Evolutionary conservation across 352 stramenopile species (phyloP).

Genomic region (Peronospora destructor): DNA sequence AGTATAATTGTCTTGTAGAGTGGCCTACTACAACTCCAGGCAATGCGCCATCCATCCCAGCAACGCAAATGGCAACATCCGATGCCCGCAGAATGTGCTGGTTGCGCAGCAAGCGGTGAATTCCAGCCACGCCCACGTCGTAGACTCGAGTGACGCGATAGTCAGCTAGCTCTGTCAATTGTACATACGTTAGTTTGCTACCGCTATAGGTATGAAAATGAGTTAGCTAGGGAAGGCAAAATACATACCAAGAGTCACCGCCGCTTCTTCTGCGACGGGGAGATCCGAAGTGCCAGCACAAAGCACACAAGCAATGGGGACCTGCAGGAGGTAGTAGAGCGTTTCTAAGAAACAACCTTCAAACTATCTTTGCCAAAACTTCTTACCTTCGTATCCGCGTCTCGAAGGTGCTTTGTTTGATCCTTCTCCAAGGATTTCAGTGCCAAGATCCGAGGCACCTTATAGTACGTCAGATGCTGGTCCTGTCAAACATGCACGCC

Average conservation of each 20-base stretch:
- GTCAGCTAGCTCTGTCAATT: slow-evolving; percentile 74
- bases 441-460: slow-evolving; percentile 61
- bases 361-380: neutral
- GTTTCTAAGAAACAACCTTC: neutral
- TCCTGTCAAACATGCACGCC: slow-evolving; percentile 18
- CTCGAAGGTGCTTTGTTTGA: neutral
- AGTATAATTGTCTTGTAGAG: neutral
- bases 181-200: slow-evolving; percentile 1
- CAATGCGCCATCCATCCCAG: slow-evolving; percentile 96
- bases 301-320: slow-evolving; percentile 68
- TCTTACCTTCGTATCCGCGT: slow-evolving; percentile 15
- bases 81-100: slow-evolving; percentile 77
- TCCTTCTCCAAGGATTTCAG: slow-evolving; percentile 29
- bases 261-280: slow-evolving; percentile 93
- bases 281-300: slow-evolving; percentile 95
- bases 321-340: neutral
- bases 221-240: neutral
- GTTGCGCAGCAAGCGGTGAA: slow-evolving; percentile 89
- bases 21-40: slow-evolving; percentile 91
- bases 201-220: neutral
- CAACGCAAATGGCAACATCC: slow-evolving; percentile 92
- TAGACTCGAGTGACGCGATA: slow-evolving; percentile 80
- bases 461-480: slow-evolving; percentile 53
- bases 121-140: slow-evolving; percentile 91
- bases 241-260: slow-evolving; percentile 78